Percentiles rank a stretch among this genome's conserved stretches.
Evolutionary conservation across 306 rosid genomes (phyloP).

Genomic region (Cucurbita argyrosperma): DNA sequence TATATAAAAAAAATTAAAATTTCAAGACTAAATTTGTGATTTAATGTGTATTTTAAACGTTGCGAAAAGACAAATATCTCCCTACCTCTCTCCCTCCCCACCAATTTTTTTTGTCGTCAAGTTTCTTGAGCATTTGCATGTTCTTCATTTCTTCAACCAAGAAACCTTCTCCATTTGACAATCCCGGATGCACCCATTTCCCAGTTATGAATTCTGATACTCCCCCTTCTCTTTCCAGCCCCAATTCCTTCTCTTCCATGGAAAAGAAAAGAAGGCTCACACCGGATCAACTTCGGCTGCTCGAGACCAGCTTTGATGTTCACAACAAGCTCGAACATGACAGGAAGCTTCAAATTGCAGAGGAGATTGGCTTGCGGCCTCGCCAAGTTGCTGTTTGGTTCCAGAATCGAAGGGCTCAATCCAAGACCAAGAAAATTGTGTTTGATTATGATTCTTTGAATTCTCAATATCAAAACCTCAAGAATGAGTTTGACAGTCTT

Average conservation of each 20-base stretch:
- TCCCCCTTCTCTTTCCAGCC: slow-evolving; percentile 52
- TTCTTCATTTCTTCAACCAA: neutral
- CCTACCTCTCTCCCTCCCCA: neutral
- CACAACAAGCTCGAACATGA: slow-evolving; percentile 92
- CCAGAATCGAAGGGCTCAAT: slow-evolving; percentile 76
- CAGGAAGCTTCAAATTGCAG: slow-evolving; percentile 63
- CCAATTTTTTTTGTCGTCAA: neutral
- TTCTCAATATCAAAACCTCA: slow-evolving; percentile 43
- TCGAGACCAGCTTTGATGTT: slow-evolving; percentile 56
- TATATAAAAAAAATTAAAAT: too few relatives aligned
- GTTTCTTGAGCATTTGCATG: neutral
- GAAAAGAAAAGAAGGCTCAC: slow-evolving; percentile 67
- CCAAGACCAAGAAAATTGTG: slow-evolving; percentile 62
- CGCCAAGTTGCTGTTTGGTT: slow-evolving; percentile 98
- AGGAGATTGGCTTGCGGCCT: slow-evolving; percentile 74
- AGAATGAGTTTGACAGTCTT: slow-evolving; percentile 47
- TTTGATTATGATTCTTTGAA: slow-evolving; percentile 55
- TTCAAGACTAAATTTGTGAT: too few relatives aligned
- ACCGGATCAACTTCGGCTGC: slow-evolving; percentile 53
- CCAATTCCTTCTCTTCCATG: slow-evolving; percentile 36
- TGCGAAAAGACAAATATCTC: neutral
- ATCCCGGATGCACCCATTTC: neutral
- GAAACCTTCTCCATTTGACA: neutral
- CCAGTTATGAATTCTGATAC: slow-evolving; percentile 15
- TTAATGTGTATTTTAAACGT: too few relatives aligned